Base-by-base conservation (phyloP, 345 rosid species). In the Arabis hirsuta region DNA sequence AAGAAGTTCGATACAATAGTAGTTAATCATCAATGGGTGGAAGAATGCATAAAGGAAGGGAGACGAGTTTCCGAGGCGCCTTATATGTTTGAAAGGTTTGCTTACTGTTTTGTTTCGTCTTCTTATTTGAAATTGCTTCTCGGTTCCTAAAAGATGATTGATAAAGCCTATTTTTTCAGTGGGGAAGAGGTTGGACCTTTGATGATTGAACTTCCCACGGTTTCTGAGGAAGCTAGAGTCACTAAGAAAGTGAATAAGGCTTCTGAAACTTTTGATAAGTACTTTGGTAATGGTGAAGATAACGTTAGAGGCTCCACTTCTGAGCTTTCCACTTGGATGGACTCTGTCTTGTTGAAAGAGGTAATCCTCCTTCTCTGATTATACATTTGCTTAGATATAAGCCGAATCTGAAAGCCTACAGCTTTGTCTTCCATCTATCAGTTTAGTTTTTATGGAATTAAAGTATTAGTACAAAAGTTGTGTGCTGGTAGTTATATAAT, bases 1-100 rank as follows among this genome's bases (percentile, higher is more conserved):
- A 85, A 73, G 73, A 85, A 84, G 76, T 90, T 91, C 0, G 53
- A 55, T 57, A 82, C 86, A 0, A 57, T 52, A 16, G 65, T 88
- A 2, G 94, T 95, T 0, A 91, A 91, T 67, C 98, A 95, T 78
- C 82, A 77, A 34, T 95, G 99, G 99, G 69, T 95, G 0, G 94
- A 90, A 79, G 92, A 90, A 61, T 95, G 98, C 32, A 24, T 87
- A 43, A 87, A 74, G 82, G 71, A 83, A 81, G 83, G 87, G 39
- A 81, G 73, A 60, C 87, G 85, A 72, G 82, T 91, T 32, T 79
- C 88, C 0, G 97, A 90, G 77, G 62, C 55, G 12, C 88, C 94
- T 32, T 91, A 90, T 65, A 78, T 45, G 72, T 58, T 76, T 70
- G 79, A 82, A 73, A 85, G 99, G 99, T 91, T 46, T 60, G 73